Base-by-base conservation (phyloP, 495 filamentous ascomycete species). In the Aeminium ludgeri region DNA sequence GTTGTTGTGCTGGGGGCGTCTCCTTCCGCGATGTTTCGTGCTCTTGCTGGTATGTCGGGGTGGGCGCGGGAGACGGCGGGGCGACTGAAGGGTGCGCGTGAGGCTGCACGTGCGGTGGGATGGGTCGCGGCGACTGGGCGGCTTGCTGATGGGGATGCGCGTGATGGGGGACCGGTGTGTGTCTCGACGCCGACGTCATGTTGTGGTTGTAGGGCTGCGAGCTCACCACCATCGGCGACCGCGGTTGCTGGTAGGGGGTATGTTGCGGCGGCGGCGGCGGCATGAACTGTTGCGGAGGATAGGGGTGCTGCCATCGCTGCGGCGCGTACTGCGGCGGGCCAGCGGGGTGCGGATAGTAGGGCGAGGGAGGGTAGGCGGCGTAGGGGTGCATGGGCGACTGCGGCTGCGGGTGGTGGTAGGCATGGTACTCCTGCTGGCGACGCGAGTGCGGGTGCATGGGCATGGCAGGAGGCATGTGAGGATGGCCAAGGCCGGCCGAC, bases 191-290 rank as follows among this genome's bases (percentile, higher is more conserved):
- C n/a, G 51, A 54, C n/a, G 54, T 38, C 38, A 52, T 43, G 18
- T 50, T 40, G 28, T 52, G 55, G 25, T 40, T 41, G 45, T 55
- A 49, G 10, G 54, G 58, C 29, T 59, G 51, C 13, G 57, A 59
- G 19, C 52, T 57, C 16, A 62, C 60, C 7, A 63, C 56, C 19
- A 63, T 42, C 6, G 60, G 60, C 17, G 51, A 54, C 7, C 41
- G 50, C 13, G 39, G 43, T 10, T 48, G 45, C 17, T 55, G 40
- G 12, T 43, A 17, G 27, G 38, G 38, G 8, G 15, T 29, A 13
- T 15, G 36, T 19, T 50, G 43, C n/a, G 17, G 43, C 27, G 35
- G 48, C 25, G 43, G 54, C n/a, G 50, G 46, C 29, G 48, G 43
- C 20, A 40, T 32, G 25, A 43, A 43, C 19, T 38, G 47, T 28